These are phyloP conservation scores for Globisporangium spinosum DNA, from an alignment of 352 stramenopile genomes.

Conservation along the genomic window DNA sequence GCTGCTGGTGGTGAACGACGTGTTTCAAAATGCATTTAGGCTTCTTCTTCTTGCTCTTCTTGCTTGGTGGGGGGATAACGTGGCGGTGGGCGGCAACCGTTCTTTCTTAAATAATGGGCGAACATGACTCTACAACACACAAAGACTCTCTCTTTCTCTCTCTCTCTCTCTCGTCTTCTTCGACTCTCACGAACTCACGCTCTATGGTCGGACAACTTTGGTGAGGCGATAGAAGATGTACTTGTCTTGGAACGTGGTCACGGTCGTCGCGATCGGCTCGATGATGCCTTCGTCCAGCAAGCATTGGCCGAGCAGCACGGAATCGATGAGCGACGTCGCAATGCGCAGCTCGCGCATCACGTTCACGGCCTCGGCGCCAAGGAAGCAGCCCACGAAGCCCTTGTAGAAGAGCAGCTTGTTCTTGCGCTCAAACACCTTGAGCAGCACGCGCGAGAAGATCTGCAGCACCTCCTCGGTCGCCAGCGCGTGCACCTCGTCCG, in stretches of 20 bases:
- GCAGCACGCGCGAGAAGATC: slow-evolving; percentile 60
- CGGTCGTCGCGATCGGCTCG: slow-evolving; percentile 63
- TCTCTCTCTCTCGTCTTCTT: not conserved
- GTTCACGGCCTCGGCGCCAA: slow-evolving; percentile 80
- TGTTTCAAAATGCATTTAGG: not conserved
- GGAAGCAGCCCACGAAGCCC: slow-evolving; percentile 75
- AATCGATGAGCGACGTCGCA: slow-evolving; percentile 65
- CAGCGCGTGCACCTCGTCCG: slow-evolving; percentile 75
- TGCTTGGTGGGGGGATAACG: not conserved
- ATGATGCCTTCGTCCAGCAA: slow-evolving; percentile 79
- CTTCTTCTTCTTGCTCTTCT: not conserved
- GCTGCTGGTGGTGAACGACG: not conserved
- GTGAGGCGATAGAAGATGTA: slow-evolving; percentile 85
- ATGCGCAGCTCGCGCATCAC: slow-evolving; percentile 77
- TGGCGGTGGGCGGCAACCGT: not conserved
- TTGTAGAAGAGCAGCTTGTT: slow-evolving; percentile 89
- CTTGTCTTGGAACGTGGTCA: slow-evolving; percentile 82
- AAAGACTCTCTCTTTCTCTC: not conserved
- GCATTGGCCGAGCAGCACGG: slow-evolving; percentile 74
- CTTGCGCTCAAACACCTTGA: slow-evolving; percentile 84
- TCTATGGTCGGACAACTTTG: slow-evolving; percentile 35
- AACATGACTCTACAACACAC: slow-evolving; percentile 17
- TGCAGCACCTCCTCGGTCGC: slow-evolving; percentile 76
- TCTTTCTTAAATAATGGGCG: slow-evolving; percentile 39
- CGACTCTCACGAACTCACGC: not conserved